phyloP scores from a whole-genome alignment of 2,329 filamentous ascomycete species.

The Cordyceps farinosa region DNA sequence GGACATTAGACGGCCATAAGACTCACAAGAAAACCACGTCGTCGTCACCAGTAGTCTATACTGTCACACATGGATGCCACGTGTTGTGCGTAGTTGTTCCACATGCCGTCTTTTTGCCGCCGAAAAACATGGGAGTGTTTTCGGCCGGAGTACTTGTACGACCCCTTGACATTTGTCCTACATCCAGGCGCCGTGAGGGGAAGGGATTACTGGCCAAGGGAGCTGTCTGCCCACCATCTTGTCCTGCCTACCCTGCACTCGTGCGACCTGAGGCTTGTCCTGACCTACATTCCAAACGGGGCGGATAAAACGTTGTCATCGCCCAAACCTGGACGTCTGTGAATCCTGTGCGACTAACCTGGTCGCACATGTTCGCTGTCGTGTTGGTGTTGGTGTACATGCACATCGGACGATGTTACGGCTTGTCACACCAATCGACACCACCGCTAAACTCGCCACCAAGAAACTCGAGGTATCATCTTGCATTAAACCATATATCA shows the following conservation, averaged over 20 bases:
- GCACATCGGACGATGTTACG: too few relatives aligned
- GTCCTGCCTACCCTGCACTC: neutral
- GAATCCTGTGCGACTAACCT: too few relatives aligned
- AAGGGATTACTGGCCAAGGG: neutral
- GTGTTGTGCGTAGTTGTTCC: neutral
- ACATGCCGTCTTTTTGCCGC: neutral
- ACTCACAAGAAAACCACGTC: neutral
- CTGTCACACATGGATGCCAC: neutral
- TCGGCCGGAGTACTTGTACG: neutral
- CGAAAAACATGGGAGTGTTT: neutral
- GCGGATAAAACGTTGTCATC: neutral
- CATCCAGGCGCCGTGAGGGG: too few relatives aligned
- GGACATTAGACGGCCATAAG: neutral
- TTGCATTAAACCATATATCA: neutral
- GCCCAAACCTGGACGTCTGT: too few relatives aligned
- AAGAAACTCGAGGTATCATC: neutral
- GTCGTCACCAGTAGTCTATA: neutral
- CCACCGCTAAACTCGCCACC: neutral
- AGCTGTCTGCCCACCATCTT: neutral
- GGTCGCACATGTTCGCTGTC: too few relatives aligned
- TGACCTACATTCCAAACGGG: neutral
- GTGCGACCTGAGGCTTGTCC: neutral
- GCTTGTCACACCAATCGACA: neutral
- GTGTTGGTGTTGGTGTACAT: too few relatives aligned
- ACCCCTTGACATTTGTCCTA: neutral